Evolutionary conservation across 2,329 filamentous ascomycete species (phyloP).

Genomic region (Pseudomassariella vexata): DNA sequence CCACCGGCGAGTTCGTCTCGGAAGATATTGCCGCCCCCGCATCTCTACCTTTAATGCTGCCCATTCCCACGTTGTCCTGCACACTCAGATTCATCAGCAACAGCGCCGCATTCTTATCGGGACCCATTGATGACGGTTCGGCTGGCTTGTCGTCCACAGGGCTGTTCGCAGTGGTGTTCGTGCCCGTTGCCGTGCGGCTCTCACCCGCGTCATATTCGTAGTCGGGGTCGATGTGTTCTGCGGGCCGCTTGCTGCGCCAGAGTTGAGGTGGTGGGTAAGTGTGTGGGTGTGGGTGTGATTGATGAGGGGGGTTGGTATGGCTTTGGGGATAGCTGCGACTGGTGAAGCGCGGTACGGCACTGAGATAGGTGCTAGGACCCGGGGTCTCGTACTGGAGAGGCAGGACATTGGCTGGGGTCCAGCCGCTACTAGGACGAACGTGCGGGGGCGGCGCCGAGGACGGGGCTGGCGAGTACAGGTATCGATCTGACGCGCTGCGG

Average conservation of each 20-base stretch:
- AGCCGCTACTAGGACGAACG: constrained; percentile 16
- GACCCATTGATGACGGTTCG: constrained; percentile 13
- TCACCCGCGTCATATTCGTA: constrained; percentile 15
- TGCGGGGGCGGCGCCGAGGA: constrained; percentile 9
- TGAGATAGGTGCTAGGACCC: constrained; percentile 34
- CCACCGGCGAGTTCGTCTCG: constrained; percentile 15
- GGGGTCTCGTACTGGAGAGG: constrained; percentile 14
- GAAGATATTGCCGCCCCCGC: constrained; percentile 11
- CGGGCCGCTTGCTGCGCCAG: constrained; percentile 19
- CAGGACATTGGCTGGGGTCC: constrained; percentile 21
- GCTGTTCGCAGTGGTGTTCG: constrained; percentile 4
- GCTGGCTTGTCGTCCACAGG: neutral
- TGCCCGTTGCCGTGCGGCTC: constrained; percentile 5
- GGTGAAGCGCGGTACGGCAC: constrained; percentile 35
- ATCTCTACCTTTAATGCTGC: constrained; percentile 2
- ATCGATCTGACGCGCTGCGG: constrained; percentile 13
- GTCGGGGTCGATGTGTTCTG: constrained; percentile 20
- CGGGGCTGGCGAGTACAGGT: constrained; percentile 15
- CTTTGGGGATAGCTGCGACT: constrained; percentile 8
- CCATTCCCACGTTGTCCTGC: constrained; percentile 21
- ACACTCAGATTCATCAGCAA: constrained; percentile 42
- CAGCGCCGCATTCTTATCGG: constrained; percentile 40
- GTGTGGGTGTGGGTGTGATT: constrained; percentile 4
- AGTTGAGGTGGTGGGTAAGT: constrained; percentile 1
- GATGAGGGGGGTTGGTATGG: constrained; percentile 1